Evolutionary conservation across 805 yeast genomes (phyloP).

Genomic region (Ogataea trehaloabstinens): DNA sequence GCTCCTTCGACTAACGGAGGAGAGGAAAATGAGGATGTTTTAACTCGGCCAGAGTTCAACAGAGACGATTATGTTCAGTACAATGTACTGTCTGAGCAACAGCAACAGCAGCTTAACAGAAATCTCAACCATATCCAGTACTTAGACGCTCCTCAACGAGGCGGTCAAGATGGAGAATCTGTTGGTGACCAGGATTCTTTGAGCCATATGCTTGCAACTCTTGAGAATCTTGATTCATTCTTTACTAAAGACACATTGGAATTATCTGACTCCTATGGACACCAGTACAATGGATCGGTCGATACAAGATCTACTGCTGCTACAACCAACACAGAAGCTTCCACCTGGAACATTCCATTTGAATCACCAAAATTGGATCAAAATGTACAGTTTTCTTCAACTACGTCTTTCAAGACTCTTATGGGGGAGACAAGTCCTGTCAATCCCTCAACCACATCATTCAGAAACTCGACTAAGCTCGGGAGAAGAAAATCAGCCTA

Average conservation of each 20-base stretch:
- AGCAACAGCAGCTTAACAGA: slow-evolving; percentile 21
- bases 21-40: slow-evolving; percentile 34
- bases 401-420: slow-evolving; percentile 72
- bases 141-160: slow-evolving; percentile 13
- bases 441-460: slow-evolving; percentile 14
- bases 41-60: slow-evolving; percentile 40
- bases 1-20: slow-evolving; percentile 39
- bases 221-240: slow-evolving; percentile 85
- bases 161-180: slow-evolving; percentile 43
- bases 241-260: slow-evolving; percentile 61
- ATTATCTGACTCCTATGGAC: slow-evolving; percentile 31
- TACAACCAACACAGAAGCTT: slow-evolving; percentile 21
- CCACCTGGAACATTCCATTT: slow-evolving; percentile 24
- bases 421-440: slow-evolving; percentile 46
- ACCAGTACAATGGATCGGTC: slow-evolving; percentile 50
- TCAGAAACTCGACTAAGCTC: slow-evolving; percentile 17
- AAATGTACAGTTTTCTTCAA: slow-evolving; percentile 41
- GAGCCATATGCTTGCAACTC: slow-evolving; percentile 89
- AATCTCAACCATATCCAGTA: slow-evolving; percentile 33
- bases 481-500: slow-evolving; percentile 20
- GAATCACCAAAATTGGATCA: slow-evolving; percentile 29
- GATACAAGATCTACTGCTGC: slow-evolving; percentile 60
- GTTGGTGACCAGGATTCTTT: slow-evolving; percentile 66
- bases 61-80: slow-evolving; percentile 53
- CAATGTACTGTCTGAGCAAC: slow-evolving; percentile 28